Base-by-base conservation (phyloP, 2,329 filamentous ascomycete genomes). In the Chalara sp. region DNA sequence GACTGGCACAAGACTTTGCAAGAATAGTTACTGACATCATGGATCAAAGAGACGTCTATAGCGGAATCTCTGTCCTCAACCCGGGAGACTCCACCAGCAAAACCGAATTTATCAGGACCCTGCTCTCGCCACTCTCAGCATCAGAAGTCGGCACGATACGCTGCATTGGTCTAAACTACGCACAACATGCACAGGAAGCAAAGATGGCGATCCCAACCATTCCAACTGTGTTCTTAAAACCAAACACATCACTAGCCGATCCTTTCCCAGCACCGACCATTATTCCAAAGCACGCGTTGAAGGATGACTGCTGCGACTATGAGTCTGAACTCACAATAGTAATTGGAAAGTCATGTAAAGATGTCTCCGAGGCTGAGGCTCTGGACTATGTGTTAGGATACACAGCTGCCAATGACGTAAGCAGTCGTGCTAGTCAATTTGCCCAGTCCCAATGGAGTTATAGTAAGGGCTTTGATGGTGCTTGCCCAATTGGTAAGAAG, bases 401-500 rank as follows among this genome's bases (percentile, higher is more conserved):
- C 57, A 80, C 76, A 0, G 72, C 72, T 29, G 74, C 73, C 33
- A 81, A 82, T 60, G 78, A 81, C 61, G 70, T 81, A 0, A 76
- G 73, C 6, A 73, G 72, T 8, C 70, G 78, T 5, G 73, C 72
- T 46, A 72, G 68, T 44, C 78, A 81, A 61, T 71, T 70, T 53
- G 66, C 69, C 5, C 71, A 73, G 51, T 68, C 63, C 46, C 75
- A 78, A 53, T 77, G 74, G 74, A 71, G 70, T 46, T 77, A 71
- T 53, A 72, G 71, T 30, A 77, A 78, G 58, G 72, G 74, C 0
- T 76, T 75, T 48, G 75, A 78, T 55, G 70, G 69, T 10, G 65
- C 71, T 7, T 75, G 73, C 55, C 74, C 74, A 0, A 65, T 76
- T 49, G 74, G 52, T 54, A 72, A 64, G 52, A 33, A 58, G 21